A percentile compares a stretch with the other conserved stretches of the same genome.
These are phyloP conservation scores for Phanerodontia chrysosporium DNA, from an alignment of 768 basidiomycete genomes.

Conservation along the genomic window DNA sequence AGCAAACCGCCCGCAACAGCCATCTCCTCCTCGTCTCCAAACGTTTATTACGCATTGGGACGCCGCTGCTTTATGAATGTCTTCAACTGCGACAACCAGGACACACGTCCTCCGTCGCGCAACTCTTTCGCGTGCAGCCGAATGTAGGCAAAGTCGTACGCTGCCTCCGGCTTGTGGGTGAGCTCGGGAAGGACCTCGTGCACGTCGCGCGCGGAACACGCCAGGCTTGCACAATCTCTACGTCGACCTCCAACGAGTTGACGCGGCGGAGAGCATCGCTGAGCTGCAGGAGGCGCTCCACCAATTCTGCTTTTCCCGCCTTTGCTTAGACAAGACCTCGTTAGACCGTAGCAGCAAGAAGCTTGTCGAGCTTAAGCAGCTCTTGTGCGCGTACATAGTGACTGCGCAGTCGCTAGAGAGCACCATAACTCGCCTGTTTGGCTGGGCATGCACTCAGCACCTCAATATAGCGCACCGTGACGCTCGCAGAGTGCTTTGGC, in stretches of 20 bases:
- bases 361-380: neutral
- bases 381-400: neutral
- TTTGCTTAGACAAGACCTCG: too few species aligned
- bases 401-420: too few species aligned
- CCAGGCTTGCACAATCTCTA: neutral
- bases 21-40: conserved; percentile 6
- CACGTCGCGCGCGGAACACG: neutral
- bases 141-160: neutral
- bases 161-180: neutral
- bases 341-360: too few species aligned
- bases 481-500: too few species aligned
- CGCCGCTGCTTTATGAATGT: conserved; percentile 2
- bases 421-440: too few species aligned
- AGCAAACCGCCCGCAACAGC: neutral
- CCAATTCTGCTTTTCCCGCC: neutral
- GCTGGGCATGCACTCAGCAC: too few species aligned
- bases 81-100: neutral
- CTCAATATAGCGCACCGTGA: too few species aligned
- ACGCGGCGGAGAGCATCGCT: neutral
- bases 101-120: neutral
- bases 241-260: neutral
- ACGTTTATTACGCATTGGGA: conserved; percentile 6
- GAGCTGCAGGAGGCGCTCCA: neutral
- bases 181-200: neutral
- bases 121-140: neutral